phyloP scores from a whole-genome alignment of 2,329 filamentous ascomycete species.

The Diaporthe aspalathi region DNA sequence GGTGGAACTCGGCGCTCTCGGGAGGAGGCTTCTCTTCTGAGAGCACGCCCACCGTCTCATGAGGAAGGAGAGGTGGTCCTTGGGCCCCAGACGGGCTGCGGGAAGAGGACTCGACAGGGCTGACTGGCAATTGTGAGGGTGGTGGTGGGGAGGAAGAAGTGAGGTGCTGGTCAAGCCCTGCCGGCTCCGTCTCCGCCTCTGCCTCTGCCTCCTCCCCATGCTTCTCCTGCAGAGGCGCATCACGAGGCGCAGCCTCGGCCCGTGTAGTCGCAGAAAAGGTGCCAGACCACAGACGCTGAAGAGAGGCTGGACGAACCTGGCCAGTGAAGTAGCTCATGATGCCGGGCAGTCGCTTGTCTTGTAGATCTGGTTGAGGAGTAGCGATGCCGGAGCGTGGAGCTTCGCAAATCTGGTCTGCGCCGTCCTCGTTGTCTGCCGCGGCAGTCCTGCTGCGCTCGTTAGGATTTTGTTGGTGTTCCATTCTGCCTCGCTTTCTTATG shows the following conservation, averaged over 20 bases:
- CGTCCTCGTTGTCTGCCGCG: constrained; percentile 73
- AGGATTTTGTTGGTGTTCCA: constrained; percentile 58
- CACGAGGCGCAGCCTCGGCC: constrained; percentile 50
- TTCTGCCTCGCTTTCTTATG: constrained; percentile 45
- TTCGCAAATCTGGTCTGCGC: constrained; percentile 80
- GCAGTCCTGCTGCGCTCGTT: constrained; percentile 66
- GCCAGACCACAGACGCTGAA: constrained; percentile 60
- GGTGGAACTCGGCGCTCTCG: constrained; percentile 50
- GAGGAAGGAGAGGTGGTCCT: constrained; percentile 51
- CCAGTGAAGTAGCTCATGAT: constrained; percentile 94
- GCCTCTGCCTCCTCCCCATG: constrained; percentile 31
- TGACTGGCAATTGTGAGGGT: constrained; percentile 42
- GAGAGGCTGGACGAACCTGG: constrained; percentile 96
- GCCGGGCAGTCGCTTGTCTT: constrained; percentile 94
- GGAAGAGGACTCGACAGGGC: constrained; percentile 42
- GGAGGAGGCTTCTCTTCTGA: constrained; percentile 47
- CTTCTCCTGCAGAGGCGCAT: constrained; percentile 42
- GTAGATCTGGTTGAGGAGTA: constrained; percentile 91
- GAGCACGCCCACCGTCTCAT: constrained; percentile 51
- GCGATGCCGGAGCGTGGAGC: constrained; percentile 91
- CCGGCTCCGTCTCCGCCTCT: background rate
- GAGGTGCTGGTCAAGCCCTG: constrained; percentile 36
- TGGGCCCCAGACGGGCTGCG: constrained; percentile 42
- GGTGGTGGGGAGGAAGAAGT: constrained; percentile 40
- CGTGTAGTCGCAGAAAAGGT: constrained; percentile 54